Conservation (phyloP, 2,329 filamentous ascomycete genomes). For the Phialophora verrucosa region DNA sequence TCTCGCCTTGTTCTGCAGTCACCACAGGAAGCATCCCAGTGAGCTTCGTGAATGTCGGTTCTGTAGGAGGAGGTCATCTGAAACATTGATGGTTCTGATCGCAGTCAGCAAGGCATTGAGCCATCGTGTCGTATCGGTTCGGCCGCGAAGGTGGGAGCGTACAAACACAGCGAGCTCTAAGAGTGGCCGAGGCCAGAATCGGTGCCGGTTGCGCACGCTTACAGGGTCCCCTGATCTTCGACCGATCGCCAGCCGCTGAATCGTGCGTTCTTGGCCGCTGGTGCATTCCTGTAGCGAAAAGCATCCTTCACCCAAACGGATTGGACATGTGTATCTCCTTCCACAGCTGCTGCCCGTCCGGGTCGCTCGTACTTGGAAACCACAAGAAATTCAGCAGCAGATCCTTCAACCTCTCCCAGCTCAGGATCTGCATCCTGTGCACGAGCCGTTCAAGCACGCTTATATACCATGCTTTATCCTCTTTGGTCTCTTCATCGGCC, state of each 20-base stretch:
- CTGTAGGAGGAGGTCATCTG: neutral
- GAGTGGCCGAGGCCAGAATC: neutral
- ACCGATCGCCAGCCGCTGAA: neutral
- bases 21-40: neutral
- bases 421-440: conserved; percentile 18
- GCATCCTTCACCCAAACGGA: conserved; percentile 16
- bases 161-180: neutral
- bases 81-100: neutral
- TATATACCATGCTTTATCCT: conserved; percentile 43
- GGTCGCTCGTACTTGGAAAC: conserved; percentile 26
- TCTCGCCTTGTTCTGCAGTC: neutral
- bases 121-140: neutral
- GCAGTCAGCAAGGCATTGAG: neutral
- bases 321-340: conserved; percentile 24
- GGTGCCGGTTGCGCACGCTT: neutral
- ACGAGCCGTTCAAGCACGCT: conserved; percentile 22
- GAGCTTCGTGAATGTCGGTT: neutral
- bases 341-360: conserved; percentile 23
- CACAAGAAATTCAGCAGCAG: conserved; percentile 28
- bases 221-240: neutral
- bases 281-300: neutral
- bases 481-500: conserved; percentile 35
- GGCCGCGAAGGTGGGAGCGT: neutral
- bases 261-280: too few relatives aligned
- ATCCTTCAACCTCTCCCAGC: conserved; percentile 20